Evolutionary conservation across 2,329 filamentous ascomycete species (phyloP).

Genomic region (Pyricularia grisea): DNA sequence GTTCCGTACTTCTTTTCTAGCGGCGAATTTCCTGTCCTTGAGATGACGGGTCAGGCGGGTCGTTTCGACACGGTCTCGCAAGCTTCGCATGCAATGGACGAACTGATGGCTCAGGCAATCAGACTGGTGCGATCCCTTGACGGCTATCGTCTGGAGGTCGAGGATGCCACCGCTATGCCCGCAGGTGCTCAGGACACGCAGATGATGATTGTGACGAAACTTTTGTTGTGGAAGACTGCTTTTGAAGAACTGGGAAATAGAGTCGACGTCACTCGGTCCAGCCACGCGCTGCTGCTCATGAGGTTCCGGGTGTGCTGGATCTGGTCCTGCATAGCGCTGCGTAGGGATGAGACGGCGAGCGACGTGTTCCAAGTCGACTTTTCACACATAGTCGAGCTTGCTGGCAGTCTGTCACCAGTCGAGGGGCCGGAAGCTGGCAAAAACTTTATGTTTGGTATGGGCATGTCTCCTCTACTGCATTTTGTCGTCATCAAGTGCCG

Average conservation of each 20-base stretch:
- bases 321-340: background rate
- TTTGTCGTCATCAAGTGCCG: constrained; percentile 30
- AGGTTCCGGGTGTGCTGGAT: background rate
- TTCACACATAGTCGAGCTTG: constrained; percentile 20
- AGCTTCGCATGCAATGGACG: constrained; percentile 23
- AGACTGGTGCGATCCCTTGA: constrained; percentile 6
- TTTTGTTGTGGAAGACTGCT: background rate
- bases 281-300: background rate
- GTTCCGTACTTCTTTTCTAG: constrained; percentile 28
- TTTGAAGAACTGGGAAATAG: background rate
- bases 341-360: constrained; percentile 19
- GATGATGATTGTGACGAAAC: background rate
- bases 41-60: background rate
- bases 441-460: constrained; percentile 31
- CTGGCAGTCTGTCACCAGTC: constrained; percentile 16
- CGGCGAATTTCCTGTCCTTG: constrained; percentile 1
- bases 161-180: background rate
- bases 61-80: constrained; percentile 11
- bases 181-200: background rate
- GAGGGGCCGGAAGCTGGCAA: background rate
- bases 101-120: constrained; percentile 17
- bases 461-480: constrained; percentile 30
- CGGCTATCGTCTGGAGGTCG: background rate
- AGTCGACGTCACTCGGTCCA: background rate
- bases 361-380: constrained; percentile 26